phyloP scores from a whole-genome alignment of 2,329 filamentous ascomycete genomes.

The Calonectria henricotiae region DNA sequence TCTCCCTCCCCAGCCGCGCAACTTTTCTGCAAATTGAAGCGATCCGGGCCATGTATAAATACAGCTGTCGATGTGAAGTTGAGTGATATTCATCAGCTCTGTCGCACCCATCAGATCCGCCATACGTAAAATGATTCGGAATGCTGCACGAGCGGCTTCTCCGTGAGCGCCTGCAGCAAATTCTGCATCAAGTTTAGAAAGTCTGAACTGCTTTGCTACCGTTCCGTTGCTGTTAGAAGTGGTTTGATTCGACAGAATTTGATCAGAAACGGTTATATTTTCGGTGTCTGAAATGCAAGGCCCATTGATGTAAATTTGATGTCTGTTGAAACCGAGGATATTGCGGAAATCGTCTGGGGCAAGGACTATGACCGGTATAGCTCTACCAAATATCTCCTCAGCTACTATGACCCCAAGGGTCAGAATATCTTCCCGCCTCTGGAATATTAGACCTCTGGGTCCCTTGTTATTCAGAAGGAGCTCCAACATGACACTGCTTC shows the following conservation, averaged over 20 bases:
- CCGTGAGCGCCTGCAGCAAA: conserved; percentile 38
- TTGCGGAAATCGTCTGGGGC: background rate
- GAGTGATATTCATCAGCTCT: conserved; percentile 43
- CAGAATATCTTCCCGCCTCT: conserved; percentile 34
- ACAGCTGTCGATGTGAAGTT: conserved; percentile 20
- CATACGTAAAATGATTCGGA: conserved; percentile 43
- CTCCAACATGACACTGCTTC: conserved; percentile 36
- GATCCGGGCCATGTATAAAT: conserved; percentile 41
- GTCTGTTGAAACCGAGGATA: conserved; percentile 15
- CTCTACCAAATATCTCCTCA: conserved; percentile 35
- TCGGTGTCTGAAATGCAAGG: background rate
- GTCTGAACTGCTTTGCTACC: conserved; percentile 9
- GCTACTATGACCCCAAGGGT: conserved; percentile 35
- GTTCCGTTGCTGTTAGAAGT: background rate
- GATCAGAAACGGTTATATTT: background rate
- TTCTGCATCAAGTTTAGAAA: conserved; percentile 36
- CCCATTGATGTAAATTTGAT: conserved; percentile 33
- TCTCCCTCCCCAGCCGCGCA: conserved; percentile 41
- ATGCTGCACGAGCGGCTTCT: conserved; percentile 34
- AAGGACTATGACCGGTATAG: conserved; percentile 21
- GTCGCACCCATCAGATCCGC: conserved; percentile 38
- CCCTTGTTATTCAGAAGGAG: conserved; percentile 27
- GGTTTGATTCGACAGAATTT: background rate
- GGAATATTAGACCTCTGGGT: conserved; percentile 32
- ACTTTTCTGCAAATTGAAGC: conserved; percentile 36